Base-by-base conservation (phyloP, 106 monocot genomes). In the Xerophyta viscosa region DNA sequence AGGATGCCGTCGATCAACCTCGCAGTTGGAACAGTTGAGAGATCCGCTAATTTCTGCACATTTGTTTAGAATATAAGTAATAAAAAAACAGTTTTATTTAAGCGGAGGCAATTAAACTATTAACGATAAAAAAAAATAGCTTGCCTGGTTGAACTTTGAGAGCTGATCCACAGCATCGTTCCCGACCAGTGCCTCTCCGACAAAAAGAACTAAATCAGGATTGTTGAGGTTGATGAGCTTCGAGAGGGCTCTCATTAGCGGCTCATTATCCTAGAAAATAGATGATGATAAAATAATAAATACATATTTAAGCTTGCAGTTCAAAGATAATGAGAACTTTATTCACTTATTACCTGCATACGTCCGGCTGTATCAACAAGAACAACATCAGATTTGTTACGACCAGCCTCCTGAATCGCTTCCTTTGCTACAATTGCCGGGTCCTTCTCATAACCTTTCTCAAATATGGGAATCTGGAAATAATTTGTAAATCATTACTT, bases 151-250 rank as follows among this genome's bases (percentile, higher is more conserved):
- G 36, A 96, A 96, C 63, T 96, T 96, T 17, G 84, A 71, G 15
- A 94, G 67, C 57, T 96, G 96, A 76, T 96, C 96, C 24, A 96
- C 82, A 59, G 89, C 96, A 71, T 96, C 96, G 65, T 96, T 96
- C 64, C 96, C 96, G 21, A 89, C 96, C 33, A 36, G 33, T 11
- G 33, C 33, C 33, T 36, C 33, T 36, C 33, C 11, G 33, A 36
- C 33, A 36, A 36, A 36, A 11, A 36, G 33, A 36, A 36, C 33
- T 6, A 36, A 11, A 11, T 6, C 33, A 6, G 33, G 33, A 11
- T 36, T 36, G 11, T 6, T 36, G 7, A 36, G 5, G 11, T 6
- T 36, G 11, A 5, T 36, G 5, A 36, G 5, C 33, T 36, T 6
- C 36, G 96, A 84, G 21, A 96, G 78, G 54, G 88, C 96, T 54